Base-by-base conservation (phyloP, 2,329 filamentous ascomycete species). In the Venturia oleaginea region DNA sequence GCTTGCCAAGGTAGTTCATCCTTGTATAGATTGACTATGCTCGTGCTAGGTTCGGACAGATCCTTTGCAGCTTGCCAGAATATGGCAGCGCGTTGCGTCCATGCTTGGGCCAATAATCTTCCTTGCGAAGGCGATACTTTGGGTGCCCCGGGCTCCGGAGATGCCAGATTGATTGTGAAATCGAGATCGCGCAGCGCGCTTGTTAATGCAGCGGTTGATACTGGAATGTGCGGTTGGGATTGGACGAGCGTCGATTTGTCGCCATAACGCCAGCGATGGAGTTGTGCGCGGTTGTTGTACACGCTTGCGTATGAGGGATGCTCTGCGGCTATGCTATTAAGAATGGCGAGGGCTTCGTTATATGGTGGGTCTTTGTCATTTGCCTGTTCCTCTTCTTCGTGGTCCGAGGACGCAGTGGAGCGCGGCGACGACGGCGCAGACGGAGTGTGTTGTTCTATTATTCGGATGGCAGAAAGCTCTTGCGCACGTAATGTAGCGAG, bases 251-350 rank as follows among this genome's bases (percentile, higher is more conserved):
- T n/a, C 5, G 48, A 17, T 64, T 78, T 76, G 70, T 89, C 86
- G 13, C 86, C 86, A 67, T 87, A 85, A 64, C 86, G 75, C 59
- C 87, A 78, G 27, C 87, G 78, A 37, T 83, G 69, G 10, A 87
- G 81, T 73, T 92, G 90, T 2, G 87, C 89, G 61, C 89, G 82
- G 74, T 93, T 92, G 72, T 91, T 89, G 65, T 85, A 83, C 6
- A 86, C 87, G 67, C 87, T 90, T 27, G 89, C 88, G 73, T 92
- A 92, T 38, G 77, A 74, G 3, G 89, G 87, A 63, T 84, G 72
- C 30, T 82, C 74, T 2, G 77, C 70, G 48, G 91, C 83, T 38
- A 91, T 78, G 2, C 74, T 71, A 37, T 81, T 79, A 5, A 92
- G 76, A 6, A 77, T 74, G 11, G 73, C 40, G 11, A 72, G 66